Evolutionary conservation across 192 early-diverging fungal genomes (phyloP), one percentile per base, ranked within the genome.

Genomic region (Fimicolochytrium jonesii): DNA sequence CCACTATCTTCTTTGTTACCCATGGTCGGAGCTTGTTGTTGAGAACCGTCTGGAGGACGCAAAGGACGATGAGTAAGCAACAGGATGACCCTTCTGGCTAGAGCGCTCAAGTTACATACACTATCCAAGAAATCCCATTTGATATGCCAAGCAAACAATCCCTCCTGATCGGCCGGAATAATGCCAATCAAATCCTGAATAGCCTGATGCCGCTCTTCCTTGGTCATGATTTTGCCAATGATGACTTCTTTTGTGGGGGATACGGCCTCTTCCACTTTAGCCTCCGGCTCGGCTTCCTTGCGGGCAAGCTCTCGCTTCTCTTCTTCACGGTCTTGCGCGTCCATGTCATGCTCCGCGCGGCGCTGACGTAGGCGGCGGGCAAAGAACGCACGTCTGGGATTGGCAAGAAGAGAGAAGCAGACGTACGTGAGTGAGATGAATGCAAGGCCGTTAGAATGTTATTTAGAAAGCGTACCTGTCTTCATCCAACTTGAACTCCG

Each of bases 61-160:
- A 1, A 36, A 5, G 41, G 53, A 34, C 17, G 25, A 36, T 56
- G 13, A 56, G 53, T 50, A 17, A 23, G 11, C 32, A 31, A 7
- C 3, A 17, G n/a, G n/a, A n/a, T n/a, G n/a, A n/a, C n/a, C n/a
- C n/a, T n/a, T n/a, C n/a, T n/a, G n/a, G n/a, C n/a, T n/a, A n/a
- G n/a, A n/a, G n/a, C n/a, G n/a, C n/a, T n/a, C n/a, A n/a, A n/a
- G n/a, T n/a, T n/a, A n/a, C n/a, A n/a, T n/a, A n/a, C n/a, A n/a
- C n/a, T n/a, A n/a, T 88, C 82, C 49, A 92, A 50, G 55, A 77
- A 80, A 28, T 90, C 80, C 92, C 92, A 93, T 47, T 87, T 80
- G 5, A 93, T 75, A 22, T 75, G 66, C 85, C 86, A 93, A 0
- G 51, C 77, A 80, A 81, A 90, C 30, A 93, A 50, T 4, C 77